Conservation (phyloP, 306 rosid genomes). For the Prunus davidiana region DNA sequence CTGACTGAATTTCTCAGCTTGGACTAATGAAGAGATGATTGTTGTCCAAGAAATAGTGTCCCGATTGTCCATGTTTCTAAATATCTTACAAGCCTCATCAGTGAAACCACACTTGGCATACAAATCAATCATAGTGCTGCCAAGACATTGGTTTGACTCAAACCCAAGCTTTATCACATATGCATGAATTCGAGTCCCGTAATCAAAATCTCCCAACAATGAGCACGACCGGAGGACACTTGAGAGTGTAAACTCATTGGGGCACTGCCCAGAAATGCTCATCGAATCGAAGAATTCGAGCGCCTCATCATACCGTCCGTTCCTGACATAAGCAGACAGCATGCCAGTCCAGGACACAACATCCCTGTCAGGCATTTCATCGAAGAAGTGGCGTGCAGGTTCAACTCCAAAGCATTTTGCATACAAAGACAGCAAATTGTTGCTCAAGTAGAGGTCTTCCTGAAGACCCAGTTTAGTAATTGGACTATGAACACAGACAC, state of each 20-base stretch:
- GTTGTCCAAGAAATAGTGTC: constrained; percentile 64
- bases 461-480: constrained; percentile 57
- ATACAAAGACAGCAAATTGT: constrained; percentile 52
- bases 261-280: constrained; percentile 41
- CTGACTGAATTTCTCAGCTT: constrained; percentile 46
- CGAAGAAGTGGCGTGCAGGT: constrained; percentile 55
- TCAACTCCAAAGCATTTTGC: constrained; percentile 53
- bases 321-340: constrained; percentile 49
- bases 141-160: constrained; percentile 41
- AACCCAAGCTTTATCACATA: constrained; percentile 54
- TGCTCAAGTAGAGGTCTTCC: constrained; percentile 46
- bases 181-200: constrained; percentile 48
- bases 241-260: constrained; percentile 57
- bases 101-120: constrained; percentile 42
- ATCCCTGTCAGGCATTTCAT: constrained; percentile 69
- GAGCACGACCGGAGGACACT: constrained; percentile 52
- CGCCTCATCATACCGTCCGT: constrained; percentile 39
- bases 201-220: constrained; percentile 36
- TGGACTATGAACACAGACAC: constrained; percentile 57
- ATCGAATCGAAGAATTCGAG: constrained; percentile 46
- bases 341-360: constrained; percentile 69
- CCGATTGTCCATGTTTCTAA: constrained; percentile 35
- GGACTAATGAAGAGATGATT: constrained; percentile 56
- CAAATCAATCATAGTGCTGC: constrained; percentile 47
- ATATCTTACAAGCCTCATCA: constrained; percentile 39